Percentiles rank a stretch among this genome's conserved stretches.
Evolutionary conservation across 768 basidiomycete species (phyloP).

Genomic region (Rhodotorula diobovata): DNA sequence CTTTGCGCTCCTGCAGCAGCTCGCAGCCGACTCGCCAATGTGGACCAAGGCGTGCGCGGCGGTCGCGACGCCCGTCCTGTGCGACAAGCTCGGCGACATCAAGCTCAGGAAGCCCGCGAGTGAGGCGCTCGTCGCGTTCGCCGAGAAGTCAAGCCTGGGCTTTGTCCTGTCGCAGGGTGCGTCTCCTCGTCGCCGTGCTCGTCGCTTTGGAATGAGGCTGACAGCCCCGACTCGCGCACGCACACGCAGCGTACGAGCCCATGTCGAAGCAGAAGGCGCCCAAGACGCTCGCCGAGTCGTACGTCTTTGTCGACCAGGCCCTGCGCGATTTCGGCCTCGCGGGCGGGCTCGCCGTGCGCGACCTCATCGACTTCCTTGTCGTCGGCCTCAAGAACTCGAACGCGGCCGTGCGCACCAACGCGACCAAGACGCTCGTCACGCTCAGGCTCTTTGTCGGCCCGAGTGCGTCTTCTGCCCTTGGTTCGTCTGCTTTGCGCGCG

Average conservation of each 20-base stretch:
- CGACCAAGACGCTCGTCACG: slow-evolving; percentile 86
- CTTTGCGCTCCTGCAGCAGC: slow-evolving; percentile 66
- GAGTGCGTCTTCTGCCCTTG: slow-evolving; percentile 54
- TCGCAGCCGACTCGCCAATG: slow-evolving; percentile 72
- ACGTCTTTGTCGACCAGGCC: slow-evolving; percentile 80
- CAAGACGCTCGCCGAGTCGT: slow-evolving; percentile 86
- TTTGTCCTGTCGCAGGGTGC: slow-evolving; percentile 88
- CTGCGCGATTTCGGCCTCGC: slow-evolving; percentile 85
- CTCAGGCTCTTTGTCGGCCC: slow-evolving; percentile 86
- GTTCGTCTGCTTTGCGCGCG: too few relatives aligned
- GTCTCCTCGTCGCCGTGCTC: slow-evolving; percentile 36
- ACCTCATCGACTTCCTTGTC: slow-evolving; percentile 87
- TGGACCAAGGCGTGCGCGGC: slow-evolving; percentile 84
- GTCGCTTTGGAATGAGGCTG: background rate
- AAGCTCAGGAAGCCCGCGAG: slow-evolving; percentile 96
- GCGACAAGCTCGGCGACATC: slow-evolving; percentile 91
- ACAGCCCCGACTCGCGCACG: background rate
- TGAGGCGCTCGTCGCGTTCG: slow-evolving; percentile 73
- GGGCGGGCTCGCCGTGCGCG: slow-evolving; percentile 68
- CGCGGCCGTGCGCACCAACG: slow-evolving; percentile 83
- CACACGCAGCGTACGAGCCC: slow-evolving; percentile 73
- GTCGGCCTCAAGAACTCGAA: slow-evolving; percentile 83
- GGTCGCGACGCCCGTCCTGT: slow-evolving; percentile 70
- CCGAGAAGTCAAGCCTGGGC: slow-evolving; percentile 88
- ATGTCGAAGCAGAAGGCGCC: slow-evolving; percentile 93